Evolutionary conservation across 345 rosid genomes (phyloP), one percentile per base, ranked within the genome.

Genomic region (Diplotaxis tenuifolia): DNA sequence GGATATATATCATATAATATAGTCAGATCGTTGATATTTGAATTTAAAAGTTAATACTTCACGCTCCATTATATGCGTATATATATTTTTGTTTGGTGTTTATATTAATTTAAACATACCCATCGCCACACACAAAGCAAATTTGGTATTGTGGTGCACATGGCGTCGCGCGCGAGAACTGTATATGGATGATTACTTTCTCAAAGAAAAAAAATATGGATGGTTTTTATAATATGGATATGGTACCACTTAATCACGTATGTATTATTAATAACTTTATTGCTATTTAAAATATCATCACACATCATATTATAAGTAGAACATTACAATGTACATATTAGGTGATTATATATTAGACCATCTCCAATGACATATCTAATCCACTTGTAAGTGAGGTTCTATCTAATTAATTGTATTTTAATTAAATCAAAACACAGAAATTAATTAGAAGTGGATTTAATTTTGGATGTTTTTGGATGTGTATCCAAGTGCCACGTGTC

Each of bases 81-180:
- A 25, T 27, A 23, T 10, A 2, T 23, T 11, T 27, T 11, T 34
- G 20, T 29, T 5, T 54, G 22, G 27, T 21, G 34, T 66, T 10
- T 28, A 50, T 28, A 65, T 42, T 63, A 63, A 22, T 65, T 47
- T 65, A 65, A 12, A 29, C 47, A 67, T 45, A 21, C 50, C 36
- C 49, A 34, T 54, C 36, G 42, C 50, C 52, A 23, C 72, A 34
- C 72, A 38, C 23, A 61, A 19, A 15, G 36, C 72, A 68, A 34
- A 68, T n/a, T 36, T 68, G 23, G 36, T 34, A 20, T 55, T 20
- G 11, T 55, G 62, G 25, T 21, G 3, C 38, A 34, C 38, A 38
- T 38, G 52, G 53, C 19, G 45, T 53, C 63, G 42, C 34, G 36
- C 63, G 42, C 34, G 36, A 34, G 52, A 40, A 42, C 18, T 42